These are phyloP conservation scores for Rhodotorula sp. DNA, from an alignment of 1,284 basidiomycete genomes.

Conservation along the genomic window DNA sequence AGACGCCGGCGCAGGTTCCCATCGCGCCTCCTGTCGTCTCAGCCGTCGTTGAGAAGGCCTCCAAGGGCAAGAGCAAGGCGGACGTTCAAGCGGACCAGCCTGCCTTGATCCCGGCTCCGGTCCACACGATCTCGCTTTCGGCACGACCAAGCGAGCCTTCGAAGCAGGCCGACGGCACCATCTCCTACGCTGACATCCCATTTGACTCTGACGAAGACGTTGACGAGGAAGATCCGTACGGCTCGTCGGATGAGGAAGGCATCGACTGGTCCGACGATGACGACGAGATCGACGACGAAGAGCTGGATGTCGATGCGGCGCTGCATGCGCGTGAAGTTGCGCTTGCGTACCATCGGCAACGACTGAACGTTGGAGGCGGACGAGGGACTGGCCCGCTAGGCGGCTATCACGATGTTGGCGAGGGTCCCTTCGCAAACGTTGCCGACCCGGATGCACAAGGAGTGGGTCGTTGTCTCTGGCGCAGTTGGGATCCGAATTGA, in stretches of 20 bases:
- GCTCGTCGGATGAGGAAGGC: constrained; percentile 19
- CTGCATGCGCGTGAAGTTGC: constrained; percentile 42
- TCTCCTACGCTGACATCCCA: constrained; percentile 25
- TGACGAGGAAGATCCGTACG: constrained; percentile 17
- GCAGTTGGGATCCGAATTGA: not conserved
- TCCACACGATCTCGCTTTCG: constrained; percentile 37
- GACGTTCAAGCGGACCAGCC: not conserved
- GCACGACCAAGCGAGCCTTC: constrained; percentile 1
- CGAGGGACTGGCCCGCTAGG: constrained; percentile 42
- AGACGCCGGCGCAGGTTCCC: not conserved
- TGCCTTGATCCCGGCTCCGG: constrained; percentile 4
- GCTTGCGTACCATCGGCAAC: constrained; percentile 40
- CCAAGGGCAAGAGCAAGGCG: constrained; percentile 11
- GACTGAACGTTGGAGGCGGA: constrained; percentile 39
- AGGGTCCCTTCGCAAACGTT: constrained; percentile 7
- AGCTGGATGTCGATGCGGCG: constrained; percentile 43
- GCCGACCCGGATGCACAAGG: constrained; percentile 4
- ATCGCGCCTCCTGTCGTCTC: not conserved
- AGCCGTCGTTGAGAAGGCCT: not conserved
- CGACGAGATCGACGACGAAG: constrained; percentile 26
- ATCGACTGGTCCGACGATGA: constrained; percentile 8
- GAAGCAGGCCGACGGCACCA: constrained; percentile 1
- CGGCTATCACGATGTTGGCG: constrained; percentile 24
- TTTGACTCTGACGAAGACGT: constrained; percentile 24
- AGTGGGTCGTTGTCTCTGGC: not conserved